Base-by-base conservation (phyloP, 192 early-diverging fungal species). In the Coemansia sp. region DNA sequence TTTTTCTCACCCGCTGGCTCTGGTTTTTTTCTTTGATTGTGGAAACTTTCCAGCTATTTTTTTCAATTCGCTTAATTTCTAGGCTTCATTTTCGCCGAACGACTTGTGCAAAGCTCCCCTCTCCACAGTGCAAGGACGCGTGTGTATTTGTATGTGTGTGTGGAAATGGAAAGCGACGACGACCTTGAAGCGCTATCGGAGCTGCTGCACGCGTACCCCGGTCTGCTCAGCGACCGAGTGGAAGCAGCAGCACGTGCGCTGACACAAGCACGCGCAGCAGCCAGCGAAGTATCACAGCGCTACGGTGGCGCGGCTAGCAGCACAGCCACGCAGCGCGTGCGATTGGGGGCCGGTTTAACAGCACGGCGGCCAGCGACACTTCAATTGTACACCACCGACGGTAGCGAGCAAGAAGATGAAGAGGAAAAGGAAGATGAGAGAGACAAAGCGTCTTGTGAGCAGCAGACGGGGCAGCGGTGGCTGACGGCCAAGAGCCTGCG, bases 231-330 rank as follows among this genome's bases (percentile, higher is more conserved):
- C 39, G 56, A 46, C 24, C 43, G 60, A 25, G 73, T 76, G 11
- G 73, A 65, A 50, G 57, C 30, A n/a, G 73, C 66, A 21, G 73
- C 73, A 21, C 67, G 63, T 22, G 73, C 73, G 25, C 57, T 76
- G 38, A 48, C 57, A 22, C 73, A 76, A 60, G 73, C 67, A 5
- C 69, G 64, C 33, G 38, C 70, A 19, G 73, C 73, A 22, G 73
- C 60, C 4, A 55, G 55, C 19, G 47, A 62, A 27, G 58, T 65
- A 10, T 47, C 56, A 18, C 22, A 33, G 51, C 46, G 41, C 19
- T 55, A 24, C 40, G 23, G 23, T 5, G 50, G 55, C 24, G 38
- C 46, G 6, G 21, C 55, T 14, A 55, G 48, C 44, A 47, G 50
- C 25, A 12, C 22, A 25, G 30, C 57, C 42, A 30, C 60, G 59